Base-by-base conservation (phyloP, 176 grass and related monocot species). In the Raddia guianensis region DNA sequence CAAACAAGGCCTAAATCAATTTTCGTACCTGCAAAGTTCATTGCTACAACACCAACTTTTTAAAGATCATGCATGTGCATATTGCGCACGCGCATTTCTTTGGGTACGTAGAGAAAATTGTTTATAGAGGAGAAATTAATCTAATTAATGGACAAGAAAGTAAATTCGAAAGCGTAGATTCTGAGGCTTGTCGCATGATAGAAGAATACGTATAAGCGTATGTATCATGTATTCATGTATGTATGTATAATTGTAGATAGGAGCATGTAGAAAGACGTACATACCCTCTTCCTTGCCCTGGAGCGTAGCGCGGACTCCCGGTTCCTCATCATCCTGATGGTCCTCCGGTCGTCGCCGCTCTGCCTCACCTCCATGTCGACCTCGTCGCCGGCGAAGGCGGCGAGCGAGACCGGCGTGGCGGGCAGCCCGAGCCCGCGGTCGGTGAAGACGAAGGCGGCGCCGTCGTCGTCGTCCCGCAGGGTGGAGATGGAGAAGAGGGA, bases 401-500 rank as follows among this genome's bases (percentile, higher is more conserved):
- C 88, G 6, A 90, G 12, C 8, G 83, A 90, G 9, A 90, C 73
- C 34, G 88, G 88, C 52, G 88, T 86, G 15, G 83, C 32, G 3
- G 88, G 83, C 50, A 85, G 1, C 45, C 59, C 74, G 44, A 85
- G 1, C 45, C 59, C 74, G 66, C 64, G 72, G 3, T 77, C 83
- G 2, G 66, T 72, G 43, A 75, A 52, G 81, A 75, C 53, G 56
- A 65, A 7, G 32, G 9, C 82, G 9, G 35, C 14, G 63, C 43
- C 63, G 37, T 37, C 63, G 40, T 85, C 82, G 20, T 84, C 69
- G 32, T 89, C 82, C 66, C 52, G 77, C 78, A 86, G 83, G 15
- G 67, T 72, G 59, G 88, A 85, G 78, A 90, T 86, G 67, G 88
- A 86, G 83, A 90, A 90, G 66, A 90, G 88, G 51, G 88, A 90